A percentile compares a stretch with the other conserved stretches of the same genome.
Conservation (phyloP, 2,329 filamentous ascomycete species). For the Calonectria naviculata region DNA sequence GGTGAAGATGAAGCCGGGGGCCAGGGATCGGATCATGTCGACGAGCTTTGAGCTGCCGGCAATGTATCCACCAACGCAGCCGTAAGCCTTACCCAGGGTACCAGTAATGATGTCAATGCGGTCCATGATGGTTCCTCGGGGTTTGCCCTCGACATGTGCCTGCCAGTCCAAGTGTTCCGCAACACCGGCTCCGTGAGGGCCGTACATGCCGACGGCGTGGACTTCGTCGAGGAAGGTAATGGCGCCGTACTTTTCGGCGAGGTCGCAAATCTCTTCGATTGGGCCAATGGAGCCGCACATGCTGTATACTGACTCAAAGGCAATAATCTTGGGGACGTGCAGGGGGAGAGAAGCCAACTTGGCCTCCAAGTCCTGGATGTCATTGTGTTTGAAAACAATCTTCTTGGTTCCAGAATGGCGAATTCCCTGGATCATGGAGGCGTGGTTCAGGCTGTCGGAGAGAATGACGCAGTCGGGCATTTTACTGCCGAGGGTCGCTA, state of each 20-base stretch:
- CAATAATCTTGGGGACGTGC: constrained; percentile 94
- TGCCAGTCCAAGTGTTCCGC: constrained; percentile 98
- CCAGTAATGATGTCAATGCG: constrained; percentile 98
- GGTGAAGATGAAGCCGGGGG: constrained; percentile 98
- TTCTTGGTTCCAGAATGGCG: constrained; percentile 97
- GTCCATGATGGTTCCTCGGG: constrained; percentile 90
- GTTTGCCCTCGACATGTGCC: constrained; percentile 79
- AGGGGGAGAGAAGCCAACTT: constrained; percentile 90
- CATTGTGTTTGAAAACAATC: constrained; percentile 99
- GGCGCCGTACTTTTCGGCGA: constrained; percentile 97
- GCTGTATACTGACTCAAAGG: constrained; percentile 98
- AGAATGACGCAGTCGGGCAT: constrained; percentile 96
- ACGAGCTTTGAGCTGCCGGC: constrained; percentile 88
- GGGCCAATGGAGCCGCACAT: constrained; percentile 99
- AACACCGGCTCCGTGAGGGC: constrained; percentile 93
- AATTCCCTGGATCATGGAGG: constrained; percentile 99
- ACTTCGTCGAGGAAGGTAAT: constrained; percentile 99
- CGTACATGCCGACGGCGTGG: constrained; percentile 99
- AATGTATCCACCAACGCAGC: constrained; percentile 97
- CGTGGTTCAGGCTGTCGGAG: constrained; percentile 97
- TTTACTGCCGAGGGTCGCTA: constrained; percentile 97
- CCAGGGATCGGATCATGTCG: constrained; percentile 92
- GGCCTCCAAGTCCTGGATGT: constrained; percentile 89
- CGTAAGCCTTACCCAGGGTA: constrained; percentile 97
- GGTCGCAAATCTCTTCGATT: constrained; percentile 94